Conservation (phyloP, 225 moss, liverwort and hornwort genomes). For the Climacium dendroides region DNA sequence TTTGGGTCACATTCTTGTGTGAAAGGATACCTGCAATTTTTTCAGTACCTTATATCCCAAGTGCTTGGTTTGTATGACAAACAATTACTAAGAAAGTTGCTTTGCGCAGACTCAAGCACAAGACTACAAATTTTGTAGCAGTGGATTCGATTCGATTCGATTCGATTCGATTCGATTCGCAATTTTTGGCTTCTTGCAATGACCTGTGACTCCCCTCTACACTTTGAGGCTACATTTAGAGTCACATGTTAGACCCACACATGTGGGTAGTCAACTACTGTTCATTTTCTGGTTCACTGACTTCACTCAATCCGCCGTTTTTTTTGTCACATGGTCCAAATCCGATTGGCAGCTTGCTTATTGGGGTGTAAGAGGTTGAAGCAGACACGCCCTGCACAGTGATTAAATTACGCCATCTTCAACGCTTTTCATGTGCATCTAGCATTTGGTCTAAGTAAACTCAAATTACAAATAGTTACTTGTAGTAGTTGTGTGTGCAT, state of each 20-base stretch:
- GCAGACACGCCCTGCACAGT: background rate
- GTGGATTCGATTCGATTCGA: background rate
- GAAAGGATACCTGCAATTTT: background rate
- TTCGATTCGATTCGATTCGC: background rate
- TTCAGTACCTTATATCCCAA: background rate
- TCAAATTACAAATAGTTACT: background rate
- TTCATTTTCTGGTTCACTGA: background rate
- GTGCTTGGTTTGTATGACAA: background rate
- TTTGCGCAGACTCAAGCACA: background rate
- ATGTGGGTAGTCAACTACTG: background rate
- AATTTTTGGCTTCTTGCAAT: background rate
- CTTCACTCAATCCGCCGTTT: background rate
- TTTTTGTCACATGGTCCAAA: background rate
- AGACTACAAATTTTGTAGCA: background rate
- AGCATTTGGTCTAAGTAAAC: background rate
- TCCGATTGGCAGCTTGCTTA: background rate
- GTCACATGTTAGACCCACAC: background rate
- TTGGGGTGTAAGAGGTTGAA: background rate
- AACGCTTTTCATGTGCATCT: background rate
- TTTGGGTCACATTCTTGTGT: background rate
- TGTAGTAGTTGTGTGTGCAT: background rate
- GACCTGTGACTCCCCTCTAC: background rate
- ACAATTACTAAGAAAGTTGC: background rate
- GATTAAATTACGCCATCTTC: background rate
- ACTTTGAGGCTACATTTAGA: background rate